A percentile compares a stretch with the other conserved stretches of the same genome.
Conservation (phyloP, 345 rosid species). For the Lepidium africanum region DNA sequence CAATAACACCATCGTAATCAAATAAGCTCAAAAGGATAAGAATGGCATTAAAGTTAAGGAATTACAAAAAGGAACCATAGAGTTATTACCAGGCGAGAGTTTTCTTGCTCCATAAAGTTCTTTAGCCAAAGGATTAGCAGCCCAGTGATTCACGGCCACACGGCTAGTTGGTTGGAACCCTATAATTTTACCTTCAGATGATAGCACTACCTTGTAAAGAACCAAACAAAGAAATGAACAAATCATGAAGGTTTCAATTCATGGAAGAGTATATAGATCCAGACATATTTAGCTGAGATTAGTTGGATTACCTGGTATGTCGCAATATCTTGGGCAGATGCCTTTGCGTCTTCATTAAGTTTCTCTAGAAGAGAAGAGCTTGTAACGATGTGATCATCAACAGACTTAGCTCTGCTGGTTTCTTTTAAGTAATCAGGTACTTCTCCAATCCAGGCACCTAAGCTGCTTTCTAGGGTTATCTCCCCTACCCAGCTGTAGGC, state of each 20-base stretch:
- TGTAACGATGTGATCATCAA: conserved; percentile 23
- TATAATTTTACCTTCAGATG: conserved; percentile 54
- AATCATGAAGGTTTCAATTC: background rate
- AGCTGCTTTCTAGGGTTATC: conserved; percentile 29
- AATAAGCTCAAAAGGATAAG: background rate
- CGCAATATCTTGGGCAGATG: conserved; percentile 57
- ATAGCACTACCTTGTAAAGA: conserved; percentile 47
- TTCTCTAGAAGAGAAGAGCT: conserved; percentile 33
- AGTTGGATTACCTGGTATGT: conserved; percentile 51
- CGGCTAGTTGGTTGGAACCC: conserved; percentile 79
- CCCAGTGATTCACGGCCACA: conserved; percentile 68
- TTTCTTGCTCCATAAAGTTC: conserved; percentile 56
- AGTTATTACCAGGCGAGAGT: conserved; percentile 53
- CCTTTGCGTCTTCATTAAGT: conserved; percentile 37
- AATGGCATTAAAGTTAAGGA: background rate
- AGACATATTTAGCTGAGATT: too few relatives aligned
- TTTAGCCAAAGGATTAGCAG: conserved; percentile 64
- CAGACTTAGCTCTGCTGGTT: conserved; percentile 26
- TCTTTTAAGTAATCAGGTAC: conserved; percentile 52
- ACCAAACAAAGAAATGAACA: background rate
- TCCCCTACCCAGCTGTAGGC: conserved; percentile 55
- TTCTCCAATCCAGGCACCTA: conserved; percentile 65
- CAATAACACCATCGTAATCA: background rate
- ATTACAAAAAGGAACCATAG: conserved; percentile 1
- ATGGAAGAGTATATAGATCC: background rate